Conservation (phyloP, 306 rosid genomes). For the Pueraria montana region DNA sequence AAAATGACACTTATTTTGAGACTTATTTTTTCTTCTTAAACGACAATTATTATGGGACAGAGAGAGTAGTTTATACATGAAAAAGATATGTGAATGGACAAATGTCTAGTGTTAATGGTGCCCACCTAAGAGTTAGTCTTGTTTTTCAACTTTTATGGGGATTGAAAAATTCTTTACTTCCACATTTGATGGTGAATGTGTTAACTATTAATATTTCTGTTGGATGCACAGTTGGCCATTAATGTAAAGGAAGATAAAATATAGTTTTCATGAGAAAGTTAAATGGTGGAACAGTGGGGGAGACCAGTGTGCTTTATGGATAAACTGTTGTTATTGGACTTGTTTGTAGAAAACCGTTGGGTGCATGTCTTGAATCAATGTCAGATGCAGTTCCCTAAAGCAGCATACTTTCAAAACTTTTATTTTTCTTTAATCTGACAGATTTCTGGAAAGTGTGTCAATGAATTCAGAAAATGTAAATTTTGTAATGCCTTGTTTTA, state of each 20-base stretch:
- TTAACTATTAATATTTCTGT: conserved; percentile 4
- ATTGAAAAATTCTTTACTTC: conserved; percentile 4
- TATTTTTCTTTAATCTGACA: conserved; percentile 29
- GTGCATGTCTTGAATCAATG: not conserved
- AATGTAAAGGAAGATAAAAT: not conserved
- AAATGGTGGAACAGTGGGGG: not conserved
- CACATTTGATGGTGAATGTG: conserved; percentile 22
- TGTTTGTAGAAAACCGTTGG: conserved; percentile 27
- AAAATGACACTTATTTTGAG: no score
- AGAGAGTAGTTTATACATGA: not conserved
- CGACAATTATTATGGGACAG: no score
- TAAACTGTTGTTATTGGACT: conserved; percentile 15
- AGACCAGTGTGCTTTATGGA: conserved; percentile 31
- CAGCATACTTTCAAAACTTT: not conserved
- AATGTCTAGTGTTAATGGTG: conserved; percentile 12
- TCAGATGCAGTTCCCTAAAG: conserved; percentile 31
- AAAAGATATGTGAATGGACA: conserved; percentile 1
- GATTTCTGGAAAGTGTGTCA: not conserved
- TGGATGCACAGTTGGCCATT: conserved; percentile 14
- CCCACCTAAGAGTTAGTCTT: not conserved
- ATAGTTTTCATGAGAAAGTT: not conserved
- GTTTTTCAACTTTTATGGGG: conserved; percentile 1
- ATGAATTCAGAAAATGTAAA: conserved; percentile 26
- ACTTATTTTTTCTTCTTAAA: no score
- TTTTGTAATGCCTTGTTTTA: conserved; percentile 20